Evolutionary conservation across 164 flowering plant species (phyloP).

Genomic region (Vitis rupestris): DNA sequence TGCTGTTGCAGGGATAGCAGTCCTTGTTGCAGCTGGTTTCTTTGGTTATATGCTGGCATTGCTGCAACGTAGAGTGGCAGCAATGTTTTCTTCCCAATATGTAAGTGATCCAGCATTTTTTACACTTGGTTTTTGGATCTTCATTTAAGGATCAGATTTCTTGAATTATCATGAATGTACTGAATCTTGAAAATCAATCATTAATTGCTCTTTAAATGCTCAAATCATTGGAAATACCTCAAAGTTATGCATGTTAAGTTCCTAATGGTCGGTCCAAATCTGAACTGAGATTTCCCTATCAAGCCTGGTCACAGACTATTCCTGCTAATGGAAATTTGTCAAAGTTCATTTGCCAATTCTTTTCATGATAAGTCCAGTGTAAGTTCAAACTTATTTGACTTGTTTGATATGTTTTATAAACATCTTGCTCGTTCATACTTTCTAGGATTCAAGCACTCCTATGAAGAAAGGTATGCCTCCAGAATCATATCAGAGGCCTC

Average conservation of each 20-base stretch:
- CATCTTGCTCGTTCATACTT: background rate
- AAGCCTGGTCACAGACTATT: too few relatives aligned
- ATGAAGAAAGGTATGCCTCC: constrained; percentile 22
- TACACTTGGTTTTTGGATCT: background rate
- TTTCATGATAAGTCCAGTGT: too few relatives aligned
- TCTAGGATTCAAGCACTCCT: constrained; percentile 30
- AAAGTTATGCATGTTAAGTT: too few relatives aligned
- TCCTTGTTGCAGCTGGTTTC: constrained; percentile 47
- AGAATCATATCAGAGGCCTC: constrained; percentile 37
- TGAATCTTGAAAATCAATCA: too few relatives aligned
- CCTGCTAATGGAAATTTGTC: too few relatives aligned
- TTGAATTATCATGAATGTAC: background rate
- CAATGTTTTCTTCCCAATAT: constrained; percentile 41
- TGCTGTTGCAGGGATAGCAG: constrained; percentile 42
- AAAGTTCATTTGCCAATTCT: too few relatives aligned
- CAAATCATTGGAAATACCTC: too few relatives aligned
- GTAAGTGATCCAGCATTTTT: constrained; percentile 21
- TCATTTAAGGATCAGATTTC: background rate
- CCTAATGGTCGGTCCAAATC: too few relatives aligned
- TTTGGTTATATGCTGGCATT: constrained; percentile 63
- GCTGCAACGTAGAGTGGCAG: constrained; percentile 44
- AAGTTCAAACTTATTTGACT: too few relatives aligned
- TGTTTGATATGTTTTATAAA: too few relatives aligned
- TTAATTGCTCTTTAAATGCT: too few relatives aligned
- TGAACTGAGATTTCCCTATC: too few relatives aligned